Conservation (phyloP, 139 green algal species). For the Volvox africanus region DNA sequence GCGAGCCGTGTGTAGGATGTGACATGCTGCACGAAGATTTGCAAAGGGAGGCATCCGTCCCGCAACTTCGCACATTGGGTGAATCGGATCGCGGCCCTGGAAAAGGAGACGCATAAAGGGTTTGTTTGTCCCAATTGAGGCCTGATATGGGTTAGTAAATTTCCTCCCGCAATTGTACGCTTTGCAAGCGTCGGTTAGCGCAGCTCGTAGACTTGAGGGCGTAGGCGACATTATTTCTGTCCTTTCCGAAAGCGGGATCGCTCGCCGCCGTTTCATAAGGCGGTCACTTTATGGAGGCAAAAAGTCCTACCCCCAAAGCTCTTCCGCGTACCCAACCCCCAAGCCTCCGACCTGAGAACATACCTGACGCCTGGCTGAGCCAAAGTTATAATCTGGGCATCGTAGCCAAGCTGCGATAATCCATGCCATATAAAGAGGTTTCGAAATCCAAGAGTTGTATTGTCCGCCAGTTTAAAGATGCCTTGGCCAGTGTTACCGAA, state of each 20-base stretch:
- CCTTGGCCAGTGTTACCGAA: not conserved
- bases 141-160: not conserved
- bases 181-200: not conserved
- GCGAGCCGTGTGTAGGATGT: not conserved
- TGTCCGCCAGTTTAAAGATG: not conserved
- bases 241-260: not conserved
- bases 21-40: slow-evolving; percentile 34
- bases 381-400: not conserved
- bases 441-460: not conserved
- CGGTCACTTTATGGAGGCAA: not conserved
- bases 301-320: not conserved
- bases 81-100: not conserved
- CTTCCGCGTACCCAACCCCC: not conserved
- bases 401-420: slow-evolving; percentile 1
- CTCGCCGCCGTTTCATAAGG: not conserved
- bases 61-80: not conserved
- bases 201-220: not conserved
- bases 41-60: slow-evolving; percentile 25
- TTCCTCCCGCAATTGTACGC: not conserved
- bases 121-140: not conserved
- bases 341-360: not conserved
- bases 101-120: not conserved
- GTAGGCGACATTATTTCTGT: not conserved
- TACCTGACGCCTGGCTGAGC: not conserved
- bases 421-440: not conserved